Conservation (phyloP, 805 yeast genomes). For the Maudiozyma serrabonitensis region DNA sequence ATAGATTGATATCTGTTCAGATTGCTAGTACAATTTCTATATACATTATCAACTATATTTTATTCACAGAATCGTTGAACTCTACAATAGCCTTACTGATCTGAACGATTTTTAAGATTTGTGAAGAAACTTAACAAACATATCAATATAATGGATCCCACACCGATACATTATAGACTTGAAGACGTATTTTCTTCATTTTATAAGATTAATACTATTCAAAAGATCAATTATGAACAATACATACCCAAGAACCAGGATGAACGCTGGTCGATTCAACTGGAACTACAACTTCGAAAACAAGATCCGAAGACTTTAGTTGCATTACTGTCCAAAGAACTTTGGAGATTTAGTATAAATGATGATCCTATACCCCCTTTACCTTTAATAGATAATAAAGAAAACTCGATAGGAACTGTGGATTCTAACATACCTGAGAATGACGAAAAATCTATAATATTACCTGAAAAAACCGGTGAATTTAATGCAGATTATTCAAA, state of each 20-base stretch:
- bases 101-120: no score
- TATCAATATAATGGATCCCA: background rate
- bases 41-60: no score
- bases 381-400: slow-evolving; percentile 10
- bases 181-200: slow-evolving; percentile 25
- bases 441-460: slow-evolving; percentile 2
- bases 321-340: slow-evolving; percentile 32
- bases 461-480: slow-evolving; percentile 26
- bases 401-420: background rate
- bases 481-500: slow-evolving; percentile 29
- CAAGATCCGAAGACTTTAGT: slow-evolving; percentile 30
- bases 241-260: slow-evolving; percentile 28
- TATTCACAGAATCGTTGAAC: no score
- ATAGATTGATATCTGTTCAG: no score
- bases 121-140: background rate
- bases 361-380: slow-evolving; percentile 31
- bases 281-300: slow-evolving; percentile 32
- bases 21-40: no score
- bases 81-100: no score
- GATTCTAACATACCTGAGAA: background rate
- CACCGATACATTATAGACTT: slow-evolving; percentile 11
- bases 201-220: slow-evolving; percentile 21
- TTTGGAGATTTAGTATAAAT: slow-evolving; percentile 36
- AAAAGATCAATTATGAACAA: slow-evolving; percentile 27
- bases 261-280: slow-evolving; percentile 35